Percentiles rank a stretch among this genome's conserved stretches.
These are phyloP conservation scores for Thelephora ganbajun DNA, from an alignment of 768 basidiomycete genomes.

Conservation along the genomic window DNA sequence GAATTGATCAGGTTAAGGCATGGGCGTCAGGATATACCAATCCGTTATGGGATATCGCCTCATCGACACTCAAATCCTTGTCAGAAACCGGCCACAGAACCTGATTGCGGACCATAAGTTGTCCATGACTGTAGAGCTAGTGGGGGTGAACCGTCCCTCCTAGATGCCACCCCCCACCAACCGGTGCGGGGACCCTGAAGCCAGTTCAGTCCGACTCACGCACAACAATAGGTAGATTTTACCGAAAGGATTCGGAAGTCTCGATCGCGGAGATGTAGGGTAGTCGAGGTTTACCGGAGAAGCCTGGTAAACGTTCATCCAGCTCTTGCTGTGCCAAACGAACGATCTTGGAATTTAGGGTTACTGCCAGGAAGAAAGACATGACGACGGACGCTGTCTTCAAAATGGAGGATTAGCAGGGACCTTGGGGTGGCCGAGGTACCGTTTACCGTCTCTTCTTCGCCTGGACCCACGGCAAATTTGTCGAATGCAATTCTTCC, in stretches of 20 bases:
- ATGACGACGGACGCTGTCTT: conserved; percentile 7
- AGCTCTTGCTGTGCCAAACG: conserved; percentile 14
- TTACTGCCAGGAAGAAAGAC: conserved; percentile 10
- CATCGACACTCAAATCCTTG: not conserved
- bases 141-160: conserved; percentile 41
- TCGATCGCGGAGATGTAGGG: conserved; percentile 14
- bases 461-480: not conserved
- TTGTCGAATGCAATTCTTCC: not conserved
- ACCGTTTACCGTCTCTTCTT: conserved; percentile 4
- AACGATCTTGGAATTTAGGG: conserved; percentile 11
- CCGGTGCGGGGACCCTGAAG: conserved; percentile 45
- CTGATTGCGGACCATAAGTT: conserved; percentile 14
- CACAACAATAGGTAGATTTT: not conserved
- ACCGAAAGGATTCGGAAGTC: conserved; percentile 10
- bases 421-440: too few relatives aligned
- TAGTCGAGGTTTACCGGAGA: conserved; percentile 7
- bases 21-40: conserved; percentile 1
- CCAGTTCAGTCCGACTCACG: not conserved
- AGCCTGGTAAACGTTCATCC: conserved; percentile 10
- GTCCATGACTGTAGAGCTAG: conserved; percentile 37
- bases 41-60: conserved; percentile 3
- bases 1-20: not conserved
- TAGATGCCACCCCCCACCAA: conserved; percentile 56
- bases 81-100: not conserved
- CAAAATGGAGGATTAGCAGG: not conserved